Base-by-base conservation (phyloP, 805 yeast genomes). In the Candida lessepsii region DNA sequence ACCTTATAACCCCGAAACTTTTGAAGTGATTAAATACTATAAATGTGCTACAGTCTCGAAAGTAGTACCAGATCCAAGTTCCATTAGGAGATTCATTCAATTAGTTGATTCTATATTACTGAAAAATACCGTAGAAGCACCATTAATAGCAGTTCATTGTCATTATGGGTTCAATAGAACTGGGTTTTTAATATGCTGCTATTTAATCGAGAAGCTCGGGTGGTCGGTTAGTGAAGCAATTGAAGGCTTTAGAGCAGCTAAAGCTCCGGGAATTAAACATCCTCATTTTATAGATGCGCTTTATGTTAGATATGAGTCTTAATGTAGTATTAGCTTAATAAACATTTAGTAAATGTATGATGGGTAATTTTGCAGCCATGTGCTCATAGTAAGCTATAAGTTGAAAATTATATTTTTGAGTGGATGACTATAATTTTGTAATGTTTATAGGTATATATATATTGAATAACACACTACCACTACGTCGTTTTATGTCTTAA, bases 161-260 rank as follows among this genome's bases (percentile, higher is more conserved):
- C 93, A 84, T 56, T 84, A 84, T 54, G 93, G 91, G 5, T 86
- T 83, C 60, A 84, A 84, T 56, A 65, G 91, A 41, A 84, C 91
- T 0, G 91, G 93, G 2, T 84, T 78, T 50, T 67, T 85, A 37
- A 76, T 84, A 14, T 80, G 86, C 53, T 76, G 85, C 52, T 85
- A 80, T 54, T 62, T 84, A 51, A 70, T 85, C 17, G 87, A 82
- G 51, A 64, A 62, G 37, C 57, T 76, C 23, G 79, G 79, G 0
- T 76, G 83, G 76, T 52, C 70, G 3, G 86, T 83, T 2, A 63
- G 65, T 26, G 85, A 80, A 34, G 86, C 91, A 0, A 68, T 84
- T 11, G 73, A 67, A 9, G 80, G 80, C 1, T 84, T 81, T 55
- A 69, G 63, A 34, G 48, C 32, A 0, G 79, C 86, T 3, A 74